These are phyloP conservation scores for Trichosporon asahii DNA, from an alignment of 1,284 basidiomycete genomes.

Conservation along the genomic window DNA sequence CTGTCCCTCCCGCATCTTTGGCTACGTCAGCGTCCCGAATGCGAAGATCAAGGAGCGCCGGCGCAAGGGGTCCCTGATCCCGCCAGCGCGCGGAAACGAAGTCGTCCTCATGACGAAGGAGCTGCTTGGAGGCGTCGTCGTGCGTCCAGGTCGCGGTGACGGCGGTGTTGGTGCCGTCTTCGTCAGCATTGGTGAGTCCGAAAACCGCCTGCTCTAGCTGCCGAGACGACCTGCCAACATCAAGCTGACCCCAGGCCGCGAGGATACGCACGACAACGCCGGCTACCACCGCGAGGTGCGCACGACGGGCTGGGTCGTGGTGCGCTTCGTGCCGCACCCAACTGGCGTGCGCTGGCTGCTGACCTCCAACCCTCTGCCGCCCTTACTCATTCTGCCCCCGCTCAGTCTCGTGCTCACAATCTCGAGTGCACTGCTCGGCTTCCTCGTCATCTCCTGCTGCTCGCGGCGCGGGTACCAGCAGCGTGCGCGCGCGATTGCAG, in stretches of 20 bases:
- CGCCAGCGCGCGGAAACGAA: conserved; percentile 36
- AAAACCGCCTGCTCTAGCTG: background rate
- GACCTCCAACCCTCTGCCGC: conserved; percentile 43
- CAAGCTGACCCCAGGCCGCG: conserved; percentile 33
- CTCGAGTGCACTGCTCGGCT: conserved; percentile 42
- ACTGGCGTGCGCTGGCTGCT: conserved; percentile 49
- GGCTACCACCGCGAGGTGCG: conserved; percentile 40
- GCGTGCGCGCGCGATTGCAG: background rate
- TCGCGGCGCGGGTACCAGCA: background rate
- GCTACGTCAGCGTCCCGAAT: conserved; percentile 29
- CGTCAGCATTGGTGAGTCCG: conserved; percentile 43
- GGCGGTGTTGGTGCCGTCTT: conserved; percentile 38
- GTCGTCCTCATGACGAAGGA: conserved; percentile 45
- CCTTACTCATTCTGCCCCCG: conserved; percentile 45
- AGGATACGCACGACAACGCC: conserved; percentile 32
- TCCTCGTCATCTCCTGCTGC: conserved; percentile 38
- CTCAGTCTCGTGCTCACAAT: conserved; percentile 44
- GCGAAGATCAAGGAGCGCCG: conserved; percentile 32
- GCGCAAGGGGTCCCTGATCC: conserved; percentile 29
- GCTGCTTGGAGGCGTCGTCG: conserved; percentile 42
- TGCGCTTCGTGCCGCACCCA: conserved; percentile 47
- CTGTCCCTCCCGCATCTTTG: conserved; percentile 43
- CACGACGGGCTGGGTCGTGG: conserved; percentile 51
- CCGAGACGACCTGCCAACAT: too few species aligned
- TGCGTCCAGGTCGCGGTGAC: conserved; percentile 37